phyloP scores from a whole-genome alignment of 805 yeast species.

The Metschnikowia similis region DNA sequence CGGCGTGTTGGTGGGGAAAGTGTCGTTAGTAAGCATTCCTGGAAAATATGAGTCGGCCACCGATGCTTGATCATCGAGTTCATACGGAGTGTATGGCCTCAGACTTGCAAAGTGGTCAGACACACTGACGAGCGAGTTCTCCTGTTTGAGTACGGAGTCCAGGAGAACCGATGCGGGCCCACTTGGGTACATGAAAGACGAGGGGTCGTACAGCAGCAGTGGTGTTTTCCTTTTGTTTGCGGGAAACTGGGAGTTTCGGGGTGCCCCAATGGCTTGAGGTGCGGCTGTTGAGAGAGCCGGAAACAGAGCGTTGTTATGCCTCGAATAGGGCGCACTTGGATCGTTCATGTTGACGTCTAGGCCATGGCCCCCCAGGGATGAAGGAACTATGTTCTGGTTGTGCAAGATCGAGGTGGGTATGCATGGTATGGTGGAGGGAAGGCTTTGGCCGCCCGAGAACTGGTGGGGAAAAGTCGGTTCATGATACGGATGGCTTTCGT shows the following conservation, averaged over 20 bases:
- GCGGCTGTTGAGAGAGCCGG: slow-evolving; percentile 8
- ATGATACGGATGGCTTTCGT: not conserved
- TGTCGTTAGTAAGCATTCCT: not conserved
- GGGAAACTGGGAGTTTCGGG: slow-evolving; percentile 10
- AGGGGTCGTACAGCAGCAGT: slow-evolving; percentile 18
- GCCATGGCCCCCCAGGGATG: not conserved
- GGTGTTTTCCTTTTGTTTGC: slow-evolving; percentile 11
- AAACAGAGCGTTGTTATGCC: not conserved
- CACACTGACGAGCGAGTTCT: slow-evolving; percentile 27
- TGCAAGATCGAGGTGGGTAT: slow-evolving; percentile 1
- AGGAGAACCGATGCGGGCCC: slow-evolving; percentile 9
- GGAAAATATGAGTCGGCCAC: slow-evolving; percentile 7
- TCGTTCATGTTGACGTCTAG: not conserved
- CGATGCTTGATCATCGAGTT: slow-evolving; percentile 13
- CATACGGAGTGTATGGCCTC: slow-evolving; percentile 18
- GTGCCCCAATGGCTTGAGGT: slow-evolving; percentile 7
- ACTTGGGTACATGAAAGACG: slow-evolving; percentile 9
- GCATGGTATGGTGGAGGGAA: slow-evolving; percentile 2
- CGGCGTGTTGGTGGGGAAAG: not conserved
- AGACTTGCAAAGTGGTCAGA: slow-evolving; percentile 24
- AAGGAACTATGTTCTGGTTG: not conserved
- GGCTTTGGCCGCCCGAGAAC: not conserved
- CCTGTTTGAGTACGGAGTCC: slow-evolving; percentile 19
- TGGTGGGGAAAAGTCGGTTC: not conserved
- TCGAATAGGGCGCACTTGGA: not conserved